phyloP scores from a whole-genome alignment of 306 rosid species.

The Ormosia emarginata region DNA sequence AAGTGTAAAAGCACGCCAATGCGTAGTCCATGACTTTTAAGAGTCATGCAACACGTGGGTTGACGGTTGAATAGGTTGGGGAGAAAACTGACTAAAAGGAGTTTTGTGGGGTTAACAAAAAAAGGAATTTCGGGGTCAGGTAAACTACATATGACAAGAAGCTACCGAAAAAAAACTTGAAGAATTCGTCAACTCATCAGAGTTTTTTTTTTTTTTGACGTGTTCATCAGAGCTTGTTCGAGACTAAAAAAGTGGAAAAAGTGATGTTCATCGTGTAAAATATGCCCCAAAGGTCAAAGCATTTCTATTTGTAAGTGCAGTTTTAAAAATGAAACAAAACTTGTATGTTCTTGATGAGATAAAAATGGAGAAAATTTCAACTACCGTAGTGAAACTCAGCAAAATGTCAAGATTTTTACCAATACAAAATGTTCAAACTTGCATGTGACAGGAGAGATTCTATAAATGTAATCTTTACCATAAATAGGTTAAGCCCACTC shows the following conservation, averaged over 20 bases:
- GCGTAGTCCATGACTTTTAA: background rate
- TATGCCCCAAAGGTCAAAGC: background rate
- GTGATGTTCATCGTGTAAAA: background rate
- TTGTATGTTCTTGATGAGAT: background rate
- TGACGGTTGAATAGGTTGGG: background rate
- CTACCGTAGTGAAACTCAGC: background rate
- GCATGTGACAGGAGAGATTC: background rate
- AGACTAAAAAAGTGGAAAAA: background rate
- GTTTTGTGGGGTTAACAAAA: background rate
- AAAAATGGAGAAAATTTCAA: background rate
- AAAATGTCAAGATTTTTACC: background rate
- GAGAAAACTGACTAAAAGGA: background rate
- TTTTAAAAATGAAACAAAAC: background rate
- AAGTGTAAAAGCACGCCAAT: too few relatives aligned
- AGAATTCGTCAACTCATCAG: background rate
- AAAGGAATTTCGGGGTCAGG: background rate
- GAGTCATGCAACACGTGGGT: constrained; percentile 8
- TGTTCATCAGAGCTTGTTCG: background rate
- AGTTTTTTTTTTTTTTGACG: background rate
- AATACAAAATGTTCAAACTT: background rate
- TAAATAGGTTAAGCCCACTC: background rate
- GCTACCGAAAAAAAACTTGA: background rate
- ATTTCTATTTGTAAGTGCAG: background rate
- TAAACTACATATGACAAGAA: background rate
- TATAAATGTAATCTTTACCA: background rate